These are phyloP conservation scores for Aspergillus fumigatus DNA, from an alignment of 2,329 filamentous ascomycete genomes.

Conservation along the genomic window DNA sequence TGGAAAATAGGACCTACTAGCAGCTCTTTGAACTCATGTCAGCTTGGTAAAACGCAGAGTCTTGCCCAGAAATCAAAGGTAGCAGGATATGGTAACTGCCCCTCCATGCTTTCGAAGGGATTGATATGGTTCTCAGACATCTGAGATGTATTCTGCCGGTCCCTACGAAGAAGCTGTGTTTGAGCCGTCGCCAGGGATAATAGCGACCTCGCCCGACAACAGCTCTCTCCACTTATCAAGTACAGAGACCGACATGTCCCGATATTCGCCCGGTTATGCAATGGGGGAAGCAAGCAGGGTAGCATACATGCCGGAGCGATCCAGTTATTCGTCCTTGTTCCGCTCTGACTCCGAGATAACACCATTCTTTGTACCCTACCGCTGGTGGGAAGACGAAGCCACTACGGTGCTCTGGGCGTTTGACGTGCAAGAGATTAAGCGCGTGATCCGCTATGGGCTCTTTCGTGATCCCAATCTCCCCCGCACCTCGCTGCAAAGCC, in stretches of 20 bases:
- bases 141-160: slow-evolving; percentile 3
- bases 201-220: background rate
- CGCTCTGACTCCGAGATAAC: slow-evolving; percentile 26
- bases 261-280: slow-evolving; percentile 6
- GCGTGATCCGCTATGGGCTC: slow-evolving; percentile 35
- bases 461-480: slow-evolving; percentile 34
- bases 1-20: background rate
- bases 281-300: slow-evolving; percentile 2
- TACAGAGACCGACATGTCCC: slow-evolving; percentile 8
- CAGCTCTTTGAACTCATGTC: background rate
- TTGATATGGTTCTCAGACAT: background rate
- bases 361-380: slow-evolving; percentile 29
- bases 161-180: slow-evolving; percentile 3
- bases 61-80: background rate
- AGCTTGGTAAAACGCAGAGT: background rate
- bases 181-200: background rate
- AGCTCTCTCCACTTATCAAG: background rate
- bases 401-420: slow-evolving; percentile 36
- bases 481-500: slow-evolving; percentile 29
- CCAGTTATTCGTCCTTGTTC: slow-evolving; percentile 28
- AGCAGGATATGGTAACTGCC: background rate
- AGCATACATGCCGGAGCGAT: slow-evolving; percentile 13
- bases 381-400: slow-evolving; percentile 42
- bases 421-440: slow-evolving; percentile 32
- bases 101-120: background rate